These are phyloP conservation scores for Calonectria hawksworthii DNA, from an alignment of 2,329 filamentous ascomycete genomes.

Conservation along the genomic window DNA sequence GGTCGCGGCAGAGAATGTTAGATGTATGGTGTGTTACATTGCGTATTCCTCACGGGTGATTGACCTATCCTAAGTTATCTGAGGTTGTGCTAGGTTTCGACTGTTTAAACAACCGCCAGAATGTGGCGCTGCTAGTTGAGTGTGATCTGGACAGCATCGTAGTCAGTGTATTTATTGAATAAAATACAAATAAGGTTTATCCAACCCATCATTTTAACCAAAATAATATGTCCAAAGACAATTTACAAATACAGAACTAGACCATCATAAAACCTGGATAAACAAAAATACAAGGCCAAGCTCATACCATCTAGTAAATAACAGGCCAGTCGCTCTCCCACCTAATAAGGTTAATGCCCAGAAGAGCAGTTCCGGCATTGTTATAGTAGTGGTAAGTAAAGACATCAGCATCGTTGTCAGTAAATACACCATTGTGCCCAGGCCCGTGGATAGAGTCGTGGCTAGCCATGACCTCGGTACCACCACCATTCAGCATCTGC, in stretches of 20 bases:
- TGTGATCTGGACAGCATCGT: no score
- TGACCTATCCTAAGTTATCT: no score
- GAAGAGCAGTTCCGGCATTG: conserved; percentile 38
- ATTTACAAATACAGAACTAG: not conserved
- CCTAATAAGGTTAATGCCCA: conserved; percentile 49
- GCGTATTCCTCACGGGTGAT: no score
- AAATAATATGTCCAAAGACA: no score
- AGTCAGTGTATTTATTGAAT: no score
- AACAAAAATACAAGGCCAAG: not conserved
- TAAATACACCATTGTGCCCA: conserved; percentile 46
- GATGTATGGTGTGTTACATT: no score
- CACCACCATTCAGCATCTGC: not conserved
- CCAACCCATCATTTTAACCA: no score
- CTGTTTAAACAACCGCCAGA: no score
- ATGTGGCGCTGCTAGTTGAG: no score
- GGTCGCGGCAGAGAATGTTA: no score
- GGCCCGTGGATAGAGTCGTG: not conserved
- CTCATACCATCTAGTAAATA: not conserved
- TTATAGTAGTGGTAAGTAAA: conserved; percentile 51
- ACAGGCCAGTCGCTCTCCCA: conserved; percentile 48
- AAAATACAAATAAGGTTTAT: no score
- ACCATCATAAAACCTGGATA: not conserved
- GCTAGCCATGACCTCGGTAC: not conserved
- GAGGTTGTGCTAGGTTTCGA: no score
- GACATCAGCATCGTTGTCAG: conserved; percentile 49